A percentile compares a stretch with the other conserved stretches of the same genome.
Evolutionary conservation across 2,329 filamentous ascomycete genomes (phyloP).

Genomic region (Didymella lethalis): DNA sequence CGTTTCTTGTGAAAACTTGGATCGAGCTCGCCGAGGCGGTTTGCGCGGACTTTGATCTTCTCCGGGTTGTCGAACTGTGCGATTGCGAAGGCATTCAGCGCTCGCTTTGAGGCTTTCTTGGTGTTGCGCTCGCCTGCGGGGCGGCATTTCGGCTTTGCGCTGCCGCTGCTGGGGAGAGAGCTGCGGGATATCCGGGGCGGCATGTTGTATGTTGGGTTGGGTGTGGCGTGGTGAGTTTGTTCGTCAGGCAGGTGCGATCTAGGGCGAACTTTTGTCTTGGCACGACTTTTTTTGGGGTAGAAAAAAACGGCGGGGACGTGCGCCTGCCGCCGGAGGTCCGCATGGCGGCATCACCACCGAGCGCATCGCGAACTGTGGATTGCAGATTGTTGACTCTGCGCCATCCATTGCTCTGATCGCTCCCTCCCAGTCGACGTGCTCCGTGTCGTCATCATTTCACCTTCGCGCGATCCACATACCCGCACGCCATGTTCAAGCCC

Average conservation of each 20-base stretch:
- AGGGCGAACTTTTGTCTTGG: conserved; percentile 37
- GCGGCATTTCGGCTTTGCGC: conserved; percentile 33
- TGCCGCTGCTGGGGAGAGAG: conserved; percentile 41
- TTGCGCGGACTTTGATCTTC: conserved; percentile 61
- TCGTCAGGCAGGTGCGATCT: neutral
- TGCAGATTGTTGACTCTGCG: neutral
- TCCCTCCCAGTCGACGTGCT: neutral
- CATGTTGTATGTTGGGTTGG: conserved; percentile 46
- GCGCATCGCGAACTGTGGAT: too few species aligned
- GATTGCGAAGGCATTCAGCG: conserved; percentile 70
- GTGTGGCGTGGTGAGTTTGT: neutral
- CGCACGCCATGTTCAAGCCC: conserved; percentile 66
- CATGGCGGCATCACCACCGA: neutral
- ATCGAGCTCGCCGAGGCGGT: conserved; percentile 65
- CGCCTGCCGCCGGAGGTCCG: conserved; percentile 19
- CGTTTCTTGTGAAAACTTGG: conserved; percentile 52
- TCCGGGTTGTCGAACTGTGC: conserved; percentile 66
- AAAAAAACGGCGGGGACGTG: conserved; percentile 2
- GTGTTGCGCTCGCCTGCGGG: conserved; percentile 48
- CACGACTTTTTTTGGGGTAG: conserved; percentile 28
- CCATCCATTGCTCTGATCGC: neutral
- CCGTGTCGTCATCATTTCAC: neutral
- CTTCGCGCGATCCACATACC: neutral
- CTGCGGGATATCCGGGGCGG: conserved; percentile 55
- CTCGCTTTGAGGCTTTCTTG: conserved; percentile 61